These are phyloP conservation scores for Schwanniomyces sp. DNA, from an alignment of 805 yeast genomes.

Conservation along the genomic window DNA sequence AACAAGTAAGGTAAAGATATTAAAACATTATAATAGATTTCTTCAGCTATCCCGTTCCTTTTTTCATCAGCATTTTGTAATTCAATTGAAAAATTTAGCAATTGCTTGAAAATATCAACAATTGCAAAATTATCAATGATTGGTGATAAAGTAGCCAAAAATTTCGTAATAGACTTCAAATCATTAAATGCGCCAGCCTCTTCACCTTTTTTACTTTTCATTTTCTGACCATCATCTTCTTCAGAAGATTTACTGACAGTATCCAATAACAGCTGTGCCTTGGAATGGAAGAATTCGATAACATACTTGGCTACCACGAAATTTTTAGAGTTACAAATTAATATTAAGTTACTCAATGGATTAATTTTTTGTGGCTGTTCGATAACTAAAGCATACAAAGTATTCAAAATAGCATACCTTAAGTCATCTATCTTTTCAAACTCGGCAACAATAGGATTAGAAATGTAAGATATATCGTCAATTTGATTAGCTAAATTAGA, in stretches of 20 bases:
- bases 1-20: slow-evolving; percentile 65
- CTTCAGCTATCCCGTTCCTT: slow-evolving; percentile 65
- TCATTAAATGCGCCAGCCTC: slow-evolving; percentile 66
- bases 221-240: slow-evolving; percentile 7
- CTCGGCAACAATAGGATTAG: slow-evolving; percentile 64
- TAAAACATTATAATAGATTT: slow-evolving; percentile 60
- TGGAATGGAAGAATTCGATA: slow-evolving; percentile 65
- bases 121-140: slow-evolving; percentile 50
- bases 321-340: slow-evolving; percentile 63
- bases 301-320: slow-evolving; percentile 67
- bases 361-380: slow-evolving; percentile 93
- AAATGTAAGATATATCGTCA: slow-evolving; percentile 61
- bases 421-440: slow-evolving; percentile 62
- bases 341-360: slow-evolving; percentile 65
- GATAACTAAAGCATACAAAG: slow-evolving; percentile 63
- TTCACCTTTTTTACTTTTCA: slow-evolving; percentile 18
- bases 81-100: slow-evolving; percentile 56
- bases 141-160: slow-evolving; percentile 65
- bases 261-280: slow-evolving; percentile 57
- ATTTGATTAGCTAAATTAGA: slow-evolving; percentile 38
- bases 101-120: slow-evolving; percentile 46
- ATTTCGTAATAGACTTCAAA: slow-evolving; percentile 68
- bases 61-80: slow-evolving; percentile 39
- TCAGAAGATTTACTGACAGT: slow-evolving; percentile 10
- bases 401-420: slow-evolving; percentile 57